Conservation (phyloP, 2,329 filamentous ascomycete species). For the Plectosphaerella sp. region DNA sequence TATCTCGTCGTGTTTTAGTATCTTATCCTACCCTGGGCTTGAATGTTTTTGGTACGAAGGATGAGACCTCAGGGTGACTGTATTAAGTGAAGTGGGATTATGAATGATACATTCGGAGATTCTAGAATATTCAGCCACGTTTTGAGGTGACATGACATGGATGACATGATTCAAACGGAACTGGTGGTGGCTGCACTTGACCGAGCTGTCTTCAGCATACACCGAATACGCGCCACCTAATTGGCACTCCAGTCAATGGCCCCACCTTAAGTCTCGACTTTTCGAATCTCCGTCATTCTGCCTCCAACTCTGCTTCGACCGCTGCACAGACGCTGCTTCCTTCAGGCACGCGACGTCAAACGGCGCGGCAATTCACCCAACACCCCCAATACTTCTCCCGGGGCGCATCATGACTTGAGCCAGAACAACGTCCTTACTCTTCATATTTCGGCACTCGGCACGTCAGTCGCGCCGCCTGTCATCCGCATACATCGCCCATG, state of each 20-base stretch:
- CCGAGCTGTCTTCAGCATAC: not conserved
- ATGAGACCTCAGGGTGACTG: not conserved
- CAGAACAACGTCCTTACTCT: not conserved
- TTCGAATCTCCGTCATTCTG: constrained; percentile 1
- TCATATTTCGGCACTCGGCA: not conserved
- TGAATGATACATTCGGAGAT: not conserved
- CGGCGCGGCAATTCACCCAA: not conserved
- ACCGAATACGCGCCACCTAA: not conserved
- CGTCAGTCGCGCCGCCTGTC: not conserved
- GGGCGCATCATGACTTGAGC: constrained; percentile 7
- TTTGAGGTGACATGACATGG: no score
- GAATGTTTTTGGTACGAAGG: not conserved
- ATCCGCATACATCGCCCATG: constrained; percentile 6
- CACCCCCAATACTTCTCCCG: constrained; percentile 2
- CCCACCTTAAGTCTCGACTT: constrained; percentile 12
- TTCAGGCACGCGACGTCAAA: not conserved
- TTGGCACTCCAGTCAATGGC: constrained; percentile 7
- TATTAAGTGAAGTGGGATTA: not conserved
- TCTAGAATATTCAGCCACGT: no score
- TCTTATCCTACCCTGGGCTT: not conserved
- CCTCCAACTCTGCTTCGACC: no score
- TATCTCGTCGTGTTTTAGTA: not conserved
- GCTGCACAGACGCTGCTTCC: not conserved
- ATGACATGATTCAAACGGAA: no score
- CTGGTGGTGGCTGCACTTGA: no score